Evolutionary conservation across 164 flowering plant genomes (phyloP), one percentile per base, ranked within the genome.

Genomic region (Magnolia kwangsiensis): DNA sequence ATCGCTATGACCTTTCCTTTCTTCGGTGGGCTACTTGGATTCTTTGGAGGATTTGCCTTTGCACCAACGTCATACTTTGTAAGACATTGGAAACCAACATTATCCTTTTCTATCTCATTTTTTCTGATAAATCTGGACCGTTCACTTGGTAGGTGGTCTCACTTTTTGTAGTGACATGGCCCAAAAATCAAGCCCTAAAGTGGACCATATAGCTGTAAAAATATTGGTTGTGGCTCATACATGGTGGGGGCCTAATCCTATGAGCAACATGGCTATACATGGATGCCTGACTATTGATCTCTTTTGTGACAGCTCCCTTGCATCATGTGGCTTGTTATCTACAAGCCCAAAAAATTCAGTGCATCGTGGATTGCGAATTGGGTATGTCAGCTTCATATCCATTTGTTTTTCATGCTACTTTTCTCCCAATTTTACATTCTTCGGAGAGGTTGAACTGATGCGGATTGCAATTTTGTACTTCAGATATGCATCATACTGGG

Each of bases 11-110:
- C 86, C 3, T 88, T 92, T 80, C 94, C 92, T 49, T 92, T 92
- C 88, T 91, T 90, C 45, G 92, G 91, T 18, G 95, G 91, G 23
- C 90, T 91, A 66, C 90, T 91, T 7, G 77, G 89, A 31, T 91
- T 91, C 82, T 88, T 91, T 49, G 92, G 95, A 69, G 93, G 93
- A 68, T 90, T 91, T 74, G 93, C 87, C 73, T 90, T 91, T 66
- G 89, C 91, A 5, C 91, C 91, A 27, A 87, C 89, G 8, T 78
- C 92, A 71, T 90, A 88, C 78, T 90, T 74, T 78, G 93, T 91
- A 83, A 84, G 92, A n/a, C 24, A 63, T 8, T 9, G 13, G 16
- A 11, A 55, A 55, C 18, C 19, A 23, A 7, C 71, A 29, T 18
- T 19, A 8, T 31, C 21, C 7, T 58, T 14, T 11, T 61, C 63